These are phyloP conservation scores for Fusarium torreyae DNA, from an alignment of 2,329 filamentous ascomycete genomes.

Conservation along the genomic window DNA sequence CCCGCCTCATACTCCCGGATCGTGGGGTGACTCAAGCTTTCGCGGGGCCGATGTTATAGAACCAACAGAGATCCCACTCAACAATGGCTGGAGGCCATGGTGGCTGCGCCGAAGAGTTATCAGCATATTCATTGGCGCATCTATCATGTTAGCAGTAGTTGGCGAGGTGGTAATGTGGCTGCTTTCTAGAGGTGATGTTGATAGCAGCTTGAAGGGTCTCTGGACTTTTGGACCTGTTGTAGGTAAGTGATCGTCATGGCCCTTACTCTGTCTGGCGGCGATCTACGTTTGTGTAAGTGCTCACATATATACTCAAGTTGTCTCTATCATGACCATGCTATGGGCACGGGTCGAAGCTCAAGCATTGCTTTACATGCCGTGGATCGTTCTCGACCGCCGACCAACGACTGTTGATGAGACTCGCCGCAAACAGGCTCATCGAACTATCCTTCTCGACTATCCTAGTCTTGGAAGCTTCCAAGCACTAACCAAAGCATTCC, in stretches of 20 bases:
- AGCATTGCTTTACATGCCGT: conserved; percentile 49
- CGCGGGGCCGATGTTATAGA: conserved; percentile 31
- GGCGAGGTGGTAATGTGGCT: conserved; percentile 48
- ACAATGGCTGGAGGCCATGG: conserved; percentile 48
- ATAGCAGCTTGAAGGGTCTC: conserved; percentile 39
- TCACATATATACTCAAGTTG: conserved; percentile 36
- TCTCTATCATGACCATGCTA: conserved; percentile 46
- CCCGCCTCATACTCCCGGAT: conserved; percentile 37
- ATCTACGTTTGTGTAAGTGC: conserved; percentile 16
- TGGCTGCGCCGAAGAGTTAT: conserved; percentile 45
- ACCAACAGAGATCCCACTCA: conserved; percentile 39
- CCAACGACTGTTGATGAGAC: conserved; percentile 48
- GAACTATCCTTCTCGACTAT: conserved; percentile 51
- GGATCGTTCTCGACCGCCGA: conserved; percentile 49
- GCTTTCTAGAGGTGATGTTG: conserved; percentile 40
- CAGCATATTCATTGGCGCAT: conserved; percentile 41
- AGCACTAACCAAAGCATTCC: conserved; percentile 42
- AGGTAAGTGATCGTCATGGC: conserved; percentile 44
- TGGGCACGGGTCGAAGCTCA: conserved; percentile 51
- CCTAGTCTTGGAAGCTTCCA: conserved; percentile 42
- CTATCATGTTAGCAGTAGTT: conserved; percentile 40
- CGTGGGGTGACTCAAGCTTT: conserved; percentile 28
- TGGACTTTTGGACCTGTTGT: conserved; percentile 52
- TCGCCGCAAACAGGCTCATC: conserved; percentile 48
- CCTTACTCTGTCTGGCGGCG: conserved; percentile 18